Evolutionary conservation across 805 yeast species (phyloP).

Genomic region (Candida incommunis): DNA sequence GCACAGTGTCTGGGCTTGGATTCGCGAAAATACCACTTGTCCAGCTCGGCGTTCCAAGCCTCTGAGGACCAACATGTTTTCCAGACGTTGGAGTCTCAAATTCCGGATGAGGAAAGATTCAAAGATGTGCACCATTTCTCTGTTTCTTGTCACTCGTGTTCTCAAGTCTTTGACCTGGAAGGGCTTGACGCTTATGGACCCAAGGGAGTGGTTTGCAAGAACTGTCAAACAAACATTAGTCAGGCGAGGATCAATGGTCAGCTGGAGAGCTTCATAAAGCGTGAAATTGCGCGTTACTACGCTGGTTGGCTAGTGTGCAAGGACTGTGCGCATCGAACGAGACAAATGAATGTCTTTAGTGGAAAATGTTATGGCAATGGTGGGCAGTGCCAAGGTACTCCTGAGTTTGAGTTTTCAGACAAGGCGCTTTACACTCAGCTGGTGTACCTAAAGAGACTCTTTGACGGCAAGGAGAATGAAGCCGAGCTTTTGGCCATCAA

Average conservation of each 20-base stretch:
- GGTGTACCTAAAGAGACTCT: slow-evolving; percentile 60
- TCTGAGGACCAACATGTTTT: slow-evolving; percentile 25
- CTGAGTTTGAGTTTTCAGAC: slow-evolving; percentile 65
- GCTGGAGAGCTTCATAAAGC: slow-evolving; percentile 57
- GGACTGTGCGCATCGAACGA: slow-evolving; percentile 70
- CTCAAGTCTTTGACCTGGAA: slow-evolving; percentile 45
- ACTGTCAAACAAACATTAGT: slow-evolving; percentile 41
- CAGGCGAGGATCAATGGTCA: slow-evolving; percentile 50
- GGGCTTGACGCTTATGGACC: slow-evolving; percentile 48
- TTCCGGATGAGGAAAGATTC: slow-evolving; percentile 74
- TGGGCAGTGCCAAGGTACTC: slow-evolving; percentile 61
- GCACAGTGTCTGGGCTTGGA: slow-evolving; percentile 73
- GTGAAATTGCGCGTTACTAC: slow-evolving; percentile 61
- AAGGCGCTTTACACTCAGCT: slow-evolving; percentile 77
- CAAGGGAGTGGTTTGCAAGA: slow-evolving; percentile 56
- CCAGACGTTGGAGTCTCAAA: slow-evolving; percentile 67
- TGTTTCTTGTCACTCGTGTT: slow-evolving; percentile 49
- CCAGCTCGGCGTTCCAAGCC: not conserved
- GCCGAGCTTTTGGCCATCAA: slow-evolving; percentile 8
- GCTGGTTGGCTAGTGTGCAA: slow-evolving; percentile 81
- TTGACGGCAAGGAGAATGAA: slow-evolving; percentile 64
- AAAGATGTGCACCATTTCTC: slow-evolving; percentile 41
- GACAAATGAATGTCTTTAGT: slow-evolving; percentile 85
- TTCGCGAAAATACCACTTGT: slow-evolving; percentile 24
- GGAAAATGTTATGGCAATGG: slow-evolving; percentile 59